Percentiles rank a stretch among this genome's conserved stretches.
Evolutionary conservation across 176 grass and related monocot genomes (phyloP).

Genomic region (Tuctoria greenei): DNA sequence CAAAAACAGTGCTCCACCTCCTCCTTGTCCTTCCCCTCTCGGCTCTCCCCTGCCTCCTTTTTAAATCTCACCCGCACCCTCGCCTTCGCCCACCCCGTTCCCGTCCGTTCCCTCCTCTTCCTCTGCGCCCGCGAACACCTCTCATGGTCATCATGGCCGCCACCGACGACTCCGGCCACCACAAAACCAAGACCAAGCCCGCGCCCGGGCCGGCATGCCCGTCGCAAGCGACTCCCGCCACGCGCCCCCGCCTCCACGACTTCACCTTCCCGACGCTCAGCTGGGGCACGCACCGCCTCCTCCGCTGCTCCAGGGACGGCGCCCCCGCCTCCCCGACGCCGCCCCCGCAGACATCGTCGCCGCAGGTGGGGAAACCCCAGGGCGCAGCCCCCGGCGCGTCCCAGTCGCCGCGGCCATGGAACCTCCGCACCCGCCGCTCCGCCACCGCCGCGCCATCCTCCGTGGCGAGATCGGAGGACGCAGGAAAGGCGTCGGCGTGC

Average conservation of each 20-base stretch:
- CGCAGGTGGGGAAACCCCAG: conserved; percentile 23
- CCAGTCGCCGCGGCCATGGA: conserved; percentile 22
- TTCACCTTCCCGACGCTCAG: conserved; percentile 41
- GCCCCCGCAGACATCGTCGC: conserved; percentile 20
- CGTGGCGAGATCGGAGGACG: background rate
- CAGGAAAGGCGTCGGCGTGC: background rate
- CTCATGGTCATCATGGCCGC: conserved; percentile 46
- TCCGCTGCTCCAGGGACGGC: conserved; percentile 43
- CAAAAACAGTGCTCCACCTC: no score
- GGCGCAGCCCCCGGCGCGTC: background rate
- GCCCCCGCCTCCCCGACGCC: conserved; percentile 8
- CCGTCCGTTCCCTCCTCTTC: background rate
- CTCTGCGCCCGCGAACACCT: background rate
- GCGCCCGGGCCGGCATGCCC: background rate
- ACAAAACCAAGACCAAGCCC: background rate
- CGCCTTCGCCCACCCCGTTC: background rate
- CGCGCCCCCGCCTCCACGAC: conserved; percentile 15
- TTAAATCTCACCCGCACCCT: conserved; percentile 20
- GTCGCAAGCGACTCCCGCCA: background rate
- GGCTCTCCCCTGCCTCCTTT: background rate
- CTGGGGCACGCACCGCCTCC: conserved; percentile 42
- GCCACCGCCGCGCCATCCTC: background rate
- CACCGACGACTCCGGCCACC: conserved; percentile 6
- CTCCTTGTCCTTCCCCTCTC: background rate
- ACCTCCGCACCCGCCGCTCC: conserved; percentile 32